Evolutionary conservation across 768 basidiomycete species (phyloP), one percentile per base, ranked within the genome.

Genomic region (Rhodotorula babjevae): DNA sequence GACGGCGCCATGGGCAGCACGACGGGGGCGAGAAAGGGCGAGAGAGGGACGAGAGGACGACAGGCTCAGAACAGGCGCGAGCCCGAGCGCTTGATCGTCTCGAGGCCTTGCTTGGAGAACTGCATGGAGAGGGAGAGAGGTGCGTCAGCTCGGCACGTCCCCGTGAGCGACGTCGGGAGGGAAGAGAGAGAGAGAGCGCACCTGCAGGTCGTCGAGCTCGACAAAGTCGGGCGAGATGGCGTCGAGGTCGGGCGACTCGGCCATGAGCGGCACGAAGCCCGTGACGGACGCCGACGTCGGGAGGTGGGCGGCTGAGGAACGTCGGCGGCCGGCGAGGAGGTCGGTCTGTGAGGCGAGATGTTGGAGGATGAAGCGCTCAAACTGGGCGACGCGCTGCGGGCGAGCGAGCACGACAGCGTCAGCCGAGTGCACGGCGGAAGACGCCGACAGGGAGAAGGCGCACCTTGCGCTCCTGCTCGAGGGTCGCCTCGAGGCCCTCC

Each of bases 281-380:
- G 63, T 44, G 31, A 65, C 47, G 12, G 73, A 66, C 1, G 67
- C 31, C 6, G 69, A 68, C 4, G 56, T 46, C 10, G 66, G 33
- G n/a, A 73, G 31, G 7, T 52, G 50, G 2, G 50, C 63, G 58
- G 50, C 58, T 0, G 74, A 76, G 9, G 67, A 69, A 11, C 71
- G 64, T 5, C 74, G 63, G 0, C 62, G 52, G 27, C 65, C 70
- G 15, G 58, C 27, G 61, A 69, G 63, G 15, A 57, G 40, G 50
- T 63, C 58, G 18, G 71, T 61, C n/a, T 67, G 61, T 11, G 61
- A 27, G 15, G 46, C 47, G 55, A 77, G 65, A 57, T 75, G 71
- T 36, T 75, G 71, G 6, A 77, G 60, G 65, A 77, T 69, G 66
- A 76, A 77, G 31, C 68, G 63, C 49, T 77, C 77, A n/a, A 77